These are phyloP conservation scores for Acacia crassicarpa DNA, from an alignment of 306 rosid species.

Conservation along the genomic window DNA sequence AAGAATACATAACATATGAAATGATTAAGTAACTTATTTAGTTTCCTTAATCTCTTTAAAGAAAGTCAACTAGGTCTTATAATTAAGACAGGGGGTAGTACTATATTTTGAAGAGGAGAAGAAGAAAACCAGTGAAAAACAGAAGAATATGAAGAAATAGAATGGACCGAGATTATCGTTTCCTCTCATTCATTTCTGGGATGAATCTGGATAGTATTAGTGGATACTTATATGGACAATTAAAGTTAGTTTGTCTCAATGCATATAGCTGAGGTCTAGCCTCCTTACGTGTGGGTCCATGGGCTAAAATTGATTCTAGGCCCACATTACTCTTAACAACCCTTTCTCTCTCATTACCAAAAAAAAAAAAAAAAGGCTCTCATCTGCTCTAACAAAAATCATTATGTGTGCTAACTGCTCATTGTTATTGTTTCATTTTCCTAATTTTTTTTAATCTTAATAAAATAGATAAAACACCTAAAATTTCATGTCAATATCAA, in stretches of 20 bases:
- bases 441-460: too few species aligned
- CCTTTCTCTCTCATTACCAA: not conserved
- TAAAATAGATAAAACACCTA: too few species aligned
- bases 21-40: too few species aligned
- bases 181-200: not conserved
- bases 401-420: too few species aligned
- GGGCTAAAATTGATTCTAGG: not conserved
- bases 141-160: not conserved
- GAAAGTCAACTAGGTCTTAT: too few species aligned
- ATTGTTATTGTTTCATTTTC: too few species aligned
- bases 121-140: not conserved
- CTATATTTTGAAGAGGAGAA: not conserved
- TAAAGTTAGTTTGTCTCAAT: not conserved
- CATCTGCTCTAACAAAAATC: not conserved
- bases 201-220: not conserved
- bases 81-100: too few species aligned
- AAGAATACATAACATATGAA: too few species aligned
- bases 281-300: not conserved
- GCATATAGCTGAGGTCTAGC: not conserved
- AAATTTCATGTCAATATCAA: too few species aligned
- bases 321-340: not conserved
- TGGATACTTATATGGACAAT: not conserved
- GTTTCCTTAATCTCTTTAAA: too few species aligned
- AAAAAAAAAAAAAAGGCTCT: too few species aligned
- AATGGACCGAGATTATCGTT: not conserved